Percentiles rank a stretch among this genome's conserved stretches.
Evolutionary conservation across 805 yeast species (phyloP).

Genomic region (Ogataea degrootiae): DNA sequence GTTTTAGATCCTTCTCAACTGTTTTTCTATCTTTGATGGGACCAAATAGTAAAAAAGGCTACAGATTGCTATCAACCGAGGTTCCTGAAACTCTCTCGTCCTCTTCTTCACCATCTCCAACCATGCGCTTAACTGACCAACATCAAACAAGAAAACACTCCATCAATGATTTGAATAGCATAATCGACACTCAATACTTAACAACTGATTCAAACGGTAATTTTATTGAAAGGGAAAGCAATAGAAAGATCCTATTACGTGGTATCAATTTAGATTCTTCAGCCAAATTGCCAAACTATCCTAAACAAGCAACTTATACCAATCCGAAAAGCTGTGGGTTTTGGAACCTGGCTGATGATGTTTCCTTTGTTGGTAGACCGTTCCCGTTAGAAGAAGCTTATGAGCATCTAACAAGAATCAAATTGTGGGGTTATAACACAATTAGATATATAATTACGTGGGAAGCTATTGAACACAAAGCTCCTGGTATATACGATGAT

Average conservation of each 20-base stretch:
- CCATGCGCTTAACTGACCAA: no score
- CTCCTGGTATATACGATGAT: conserved; percentile 79
- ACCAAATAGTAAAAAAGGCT: conserved; percentile 6
- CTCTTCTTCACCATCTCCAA: background rate
- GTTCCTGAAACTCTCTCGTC: background rate
- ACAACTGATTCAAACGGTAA: conserved; percentile 45
- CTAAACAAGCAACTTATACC: conserved; percentile 40
- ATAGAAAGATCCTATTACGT: conserved; percentile 58
- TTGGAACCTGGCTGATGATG: conserved; percentile 62
- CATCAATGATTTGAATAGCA: conserved; percentile 12
- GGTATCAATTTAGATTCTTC: conserved; percentile 82
- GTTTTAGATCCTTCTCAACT: no score
- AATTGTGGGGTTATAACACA: conserved; percentile 76
- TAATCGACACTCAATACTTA: conserved; percentile 19
- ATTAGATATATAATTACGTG: conserved; percentile 76
- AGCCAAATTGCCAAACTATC: conserved; percentile 62
- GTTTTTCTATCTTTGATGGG: no score
- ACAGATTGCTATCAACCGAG: conserved; percentile 9
- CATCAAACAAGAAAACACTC: background rate
- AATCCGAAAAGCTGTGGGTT: conserved; percentile 41
- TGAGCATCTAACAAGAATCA: conserved; percentile 63
- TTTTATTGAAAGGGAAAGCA: conserved; percentile 46
- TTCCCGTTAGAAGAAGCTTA: conserved; percentile 71
- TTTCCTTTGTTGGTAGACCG: conserved; percentile 81
- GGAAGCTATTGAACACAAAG: conserved; percentile 89